These are phyloP conservation scores for Podila horticola DNA, from an alignment of 192 early-diverging fungal species.

Conservation along the genomic window DNA sequence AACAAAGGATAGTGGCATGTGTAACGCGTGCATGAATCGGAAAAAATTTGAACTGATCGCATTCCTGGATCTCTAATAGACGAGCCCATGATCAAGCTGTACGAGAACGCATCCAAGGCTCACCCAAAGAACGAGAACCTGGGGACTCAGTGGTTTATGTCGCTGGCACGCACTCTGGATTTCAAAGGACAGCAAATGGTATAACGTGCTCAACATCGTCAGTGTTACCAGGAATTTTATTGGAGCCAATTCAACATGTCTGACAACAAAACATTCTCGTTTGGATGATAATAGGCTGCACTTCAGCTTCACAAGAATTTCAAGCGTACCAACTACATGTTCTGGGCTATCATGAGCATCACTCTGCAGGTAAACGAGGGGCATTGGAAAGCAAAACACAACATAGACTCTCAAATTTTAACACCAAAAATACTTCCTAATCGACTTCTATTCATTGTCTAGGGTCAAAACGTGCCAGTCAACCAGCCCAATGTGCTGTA, in stretches of 20 bases:
- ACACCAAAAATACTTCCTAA: not conserved
- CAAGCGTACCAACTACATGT: slow-evolving; percentile 81
- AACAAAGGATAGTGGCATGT: no score
- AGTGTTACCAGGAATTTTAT: not conserved
- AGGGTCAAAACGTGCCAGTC: slow-evolving; percentile 50
- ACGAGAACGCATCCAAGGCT: slow-evolving; percentile 69
- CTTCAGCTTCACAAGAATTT: slow-evolving; percentile 85
- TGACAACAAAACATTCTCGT: no score
- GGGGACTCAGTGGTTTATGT: slow-evolving; percentile 85
- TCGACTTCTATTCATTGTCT: slow-evolving; percentile 9
- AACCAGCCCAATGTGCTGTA: slow-evolving; percentile 63
- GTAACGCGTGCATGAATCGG: not conserved
- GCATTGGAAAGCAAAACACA: not conserved
- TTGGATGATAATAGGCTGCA: slow-evolving; percentile 61
- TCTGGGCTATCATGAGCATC: slow-evolving; percentile 87
- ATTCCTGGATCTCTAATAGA: slow-evolving; percentile 42
- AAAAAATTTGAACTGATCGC: not conserved
- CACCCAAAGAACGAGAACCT: slow-evolving; percentile 78
- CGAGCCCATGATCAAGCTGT: slow-evolving; percentile 77
- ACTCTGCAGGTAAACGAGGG: slow-evolving; percentile 71
- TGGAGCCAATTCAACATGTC: no score
- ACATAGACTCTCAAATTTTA: not conserved
- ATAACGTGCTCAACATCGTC: not conserved
- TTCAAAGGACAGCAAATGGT: slow-evolving; percentile 75
- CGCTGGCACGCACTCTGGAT: slow-evolving; percentile 73